Base-by-base conservation (phyloP, 2,329 filamentous ascomycete species). In the Aspergillus sp. region DNA sequence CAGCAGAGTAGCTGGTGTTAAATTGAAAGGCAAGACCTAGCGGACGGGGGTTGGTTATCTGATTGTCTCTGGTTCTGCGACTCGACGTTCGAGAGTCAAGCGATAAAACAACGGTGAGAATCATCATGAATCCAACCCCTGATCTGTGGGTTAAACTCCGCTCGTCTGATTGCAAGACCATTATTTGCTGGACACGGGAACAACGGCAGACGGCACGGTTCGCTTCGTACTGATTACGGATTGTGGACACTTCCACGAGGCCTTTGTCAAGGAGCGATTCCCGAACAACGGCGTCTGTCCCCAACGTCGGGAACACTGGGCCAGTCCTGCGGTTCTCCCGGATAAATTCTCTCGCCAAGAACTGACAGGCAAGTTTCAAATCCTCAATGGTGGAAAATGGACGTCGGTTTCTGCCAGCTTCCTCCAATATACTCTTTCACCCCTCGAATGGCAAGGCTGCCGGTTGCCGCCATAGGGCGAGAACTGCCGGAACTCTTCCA, bases 191-290 rank as follows among this genome's bases (percentile, higher is more conserved):
- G 50, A 27, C 46, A 20, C 9, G 22, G 22, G 27, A 44, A 17
- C 13, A 53, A 45, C 46, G 33, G 53, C 52, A 53, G 47, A 52
- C 60, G 56, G 55, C 37, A 57, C 55, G 52, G 58, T 61, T 61
- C 59, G 59, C 57, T 59, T 45, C 27, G 48, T 41, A 40, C 41
- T 3, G 33, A 51, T 9, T 40, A 40, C 41, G 19, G 33, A 51
- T 15, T 40, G 44, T 53, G 51, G 51, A 48, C 42, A 48, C 42
- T 6, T 47, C 51, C 42, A 54, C 51, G 51, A 47, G 44, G 51
- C 51, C 20, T 54, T 37, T n/a, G 12, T 37, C 34, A 37, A 37
- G 27, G 27, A 30, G 9, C 27, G 27, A 30, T 11, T 30, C 9
- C 27, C 27, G 34, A 37, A 13, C 5, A 37, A 13, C 5, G 5